Base-by-base conservation (phyloP, 2,329 filamentous ascomycete species). In the Talaromyces sp. region DNA sequence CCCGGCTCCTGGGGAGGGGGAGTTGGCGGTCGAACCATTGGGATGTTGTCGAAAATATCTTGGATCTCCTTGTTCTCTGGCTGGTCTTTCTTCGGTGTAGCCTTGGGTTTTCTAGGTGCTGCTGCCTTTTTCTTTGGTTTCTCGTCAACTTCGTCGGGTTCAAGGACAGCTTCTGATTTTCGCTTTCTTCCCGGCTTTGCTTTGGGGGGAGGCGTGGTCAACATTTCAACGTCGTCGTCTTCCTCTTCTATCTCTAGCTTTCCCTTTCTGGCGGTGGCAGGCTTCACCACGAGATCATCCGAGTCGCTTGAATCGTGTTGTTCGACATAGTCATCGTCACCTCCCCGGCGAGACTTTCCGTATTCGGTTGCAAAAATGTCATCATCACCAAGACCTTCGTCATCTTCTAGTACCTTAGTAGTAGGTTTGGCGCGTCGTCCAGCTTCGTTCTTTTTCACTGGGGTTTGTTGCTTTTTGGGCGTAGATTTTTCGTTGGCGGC, bases 11-110 rank as follows among this genome's bases (percentile, higher is more conserved):
- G 85, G 0, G 88, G 82, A 2, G 93, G 92, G 48, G 94, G 93
- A 3, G 91, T 90, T 6, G 94, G 94, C 24, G 94, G 83, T 61
- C 88, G 82, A 48, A 99, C 85, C 0, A 86, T 90, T 5, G 91
- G 90, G 62, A 99, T 93, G 66, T 87, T 91, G 70, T 96, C 88
- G 32, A 97, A 84, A 52, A 99, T 97, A 54, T 88, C 86, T 72
- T 96, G 87, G 21, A 96, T 86, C 24, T 85, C 83, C 17, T 88
- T 82, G 68, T 86, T 87, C 68, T 95, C 91, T 2, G 83, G 75
- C 7, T 81, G 80, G 3, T 85, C 83, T 72, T 91, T 90, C 73
- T 90, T 89, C 11, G 83, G 77, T 3, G 83, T 78, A 2, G 85
- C 82, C 64, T 84, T 83, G 21, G 84, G 77, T 64, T 75, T 80